Conservation (phyloP, 2,329 filamentous ascomycete species). For the Fusarium goolgardi region DNA sequence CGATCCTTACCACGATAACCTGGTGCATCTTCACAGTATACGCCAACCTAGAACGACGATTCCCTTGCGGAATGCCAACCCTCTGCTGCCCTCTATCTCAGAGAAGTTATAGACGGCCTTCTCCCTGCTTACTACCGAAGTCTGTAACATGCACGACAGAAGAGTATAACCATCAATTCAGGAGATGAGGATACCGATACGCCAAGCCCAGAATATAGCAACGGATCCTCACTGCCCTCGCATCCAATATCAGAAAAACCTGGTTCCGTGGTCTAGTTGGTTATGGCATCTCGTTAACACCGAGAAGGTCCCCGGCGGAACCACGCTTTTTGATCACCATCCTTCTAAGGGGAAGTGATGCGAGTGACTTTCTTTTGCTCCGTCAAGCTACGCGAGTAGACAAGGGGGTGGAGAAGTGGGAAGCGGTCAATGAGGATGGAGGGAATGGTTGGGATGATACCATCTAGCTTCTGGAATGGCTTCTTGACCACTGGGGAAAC, state of each 20-base stretch:
- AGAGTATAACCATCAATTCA: background rate
- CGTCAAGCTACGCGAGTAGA: background rate
- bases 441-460: background rate
- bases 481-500: background rate
- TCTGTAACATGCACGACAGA: background rate
- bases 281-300: slow-evolving; percentile 27
- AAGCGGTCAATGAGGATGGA: background rate
- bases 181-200: background rate
- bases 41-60: too few species aligned
- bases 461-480: background rate
- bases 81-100: background rate
- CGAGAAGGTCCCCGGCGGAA: slow-evolving; percentile 23
- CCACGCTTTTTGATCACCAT: background rate
- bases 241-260: background rate
- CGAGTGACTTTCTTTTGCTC: background rate
- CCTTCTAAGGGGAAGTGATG: background rate
- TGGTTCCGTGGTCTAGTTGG: slow-evolving; percentile 44
- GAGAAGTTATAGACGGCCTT: too few species aligned
- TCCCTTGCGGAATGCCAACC: too few species aligned
- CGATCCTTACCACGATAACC: background rate
- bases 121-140: background rate
- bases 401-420: background rate
- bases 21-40: background rate
- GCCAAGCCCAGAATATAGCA: rapidly evolving
- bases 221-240: rapidly evolving